Percentiles rank a stretch among this genome's conserved stretches.
Conservation (phyloP, 805 yeast genomes). For the Metschnikowia kunwiensis region DNA sequence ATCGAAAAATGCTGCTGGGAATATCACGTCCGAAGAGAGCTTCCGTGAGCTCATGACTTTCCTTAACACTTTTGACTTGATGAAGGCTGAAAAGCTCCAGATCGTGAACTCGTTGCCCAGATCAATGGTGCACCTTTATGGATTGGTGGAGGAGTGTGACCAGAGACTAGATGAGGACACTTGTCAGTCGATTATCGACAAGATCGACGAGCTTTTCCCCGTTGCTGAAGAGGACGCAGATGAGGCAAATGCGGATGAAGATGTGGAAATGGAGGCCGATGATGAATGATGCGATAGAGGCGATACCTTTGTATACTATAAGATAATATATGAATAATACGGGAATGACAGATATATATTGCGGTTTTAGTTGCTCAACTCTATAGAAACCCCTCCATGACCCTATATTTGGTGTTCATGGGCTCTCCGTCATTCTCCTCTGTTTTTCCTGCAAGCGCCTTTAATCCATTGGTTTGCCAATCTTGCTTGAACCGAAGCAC, state of each 20-base stretch:
- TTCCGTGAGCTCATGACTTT: slow-evolving; percentile 41
- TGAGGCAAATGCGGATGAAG: slow-evolving; percentile 17
- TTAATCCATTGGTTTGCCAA: slow-evolving; percentile 13
- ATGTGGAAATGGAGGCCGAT: slow-evolving; percentile 6
- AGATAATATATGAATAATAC: neutral
- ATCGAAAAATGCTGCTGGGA: slow-evolving; percentile 24
- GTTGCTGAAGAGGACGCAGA: slow-evolving; percentile 30
- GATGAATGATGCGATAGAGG: slow-evolving; percentile 4
- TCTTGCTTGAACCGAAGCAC: slow-evolving; percentile 43
- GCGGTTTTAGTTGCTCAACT: neutral
- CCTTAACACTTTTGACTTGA: slow-evolving; percentile 53
- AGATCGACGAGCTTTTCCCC: slow-evolving; percentile 55
- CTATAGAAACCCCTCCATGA: slow-evolving; percentile 16
- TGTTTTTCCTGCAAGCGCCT: slow-evolving; percentile 7
- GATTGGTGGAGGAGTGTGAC: slow-evolving; percentile 91
- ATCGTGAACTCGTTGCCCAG: slow-evolving; percentile 78
- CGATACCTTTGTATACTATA: neutral
- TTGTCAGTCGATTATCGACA: slow-evolving; percentile 54
- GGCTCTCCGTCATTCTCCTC: slow-evolving; percentile 2
- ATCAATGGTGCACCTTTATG: slow-evolving; percentile 71
- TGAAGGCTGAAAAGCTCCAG: slow-evolving; percentile 81
- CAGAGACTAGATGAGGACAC: slow-evolving; percentile 71
- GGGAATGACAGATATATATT: too few species aligned
- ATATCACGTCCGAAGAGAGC: slow-evolving; percentile 20
- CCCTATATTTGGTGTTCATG: slow-evolving; percentile 1